A percentile compares a stretch with the other conserved stretches of the same genome.
These are phyloP conservation scores for Sporothrix phasma DNA, from an alignment of 2,329 filamentous ascomycete species.

Conservation along the genomic window DNA sequence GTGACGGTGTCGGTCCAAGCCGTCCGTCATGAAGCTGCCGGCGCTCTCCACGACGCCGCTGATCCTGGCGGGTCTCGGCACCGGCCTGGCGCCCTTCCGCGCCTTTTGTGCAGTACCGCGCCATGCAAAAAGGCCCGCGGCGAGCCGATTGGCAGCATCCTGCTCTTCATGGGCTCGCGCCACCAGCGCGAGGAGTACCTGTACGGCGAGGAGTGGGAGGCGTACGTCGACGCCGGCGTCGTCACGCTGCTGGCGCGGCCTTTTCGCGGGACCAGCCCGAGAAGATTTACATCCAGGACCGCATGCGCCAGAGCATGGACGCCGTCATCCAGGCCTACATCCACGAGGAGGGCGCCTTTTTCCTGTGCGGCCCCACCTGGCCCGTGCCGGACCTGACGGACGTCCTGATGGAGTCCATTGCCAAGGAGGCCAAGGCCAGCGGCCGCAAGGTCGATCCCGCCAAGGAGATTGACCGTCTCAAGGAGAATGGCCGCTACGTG, in stretches of 20 bases:
- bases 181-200: conserved; percentile 98
- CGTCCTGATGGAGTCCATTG: conserved; percentile 88
- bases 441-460: conserved; percentile 74
- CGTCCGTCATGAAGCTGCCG: conserved; percentile 98
- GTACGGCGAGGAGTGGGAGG: conserved; percentile 98
- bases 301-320: conserved; percentile 79
- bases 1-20: conserved; percentile 93
- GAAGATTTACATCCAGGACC: conserved; percentile 99
- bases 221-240: conserved; percentile 88
- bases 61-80: conserved; percentile 98
- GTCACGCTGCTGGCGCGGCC: conserved; percentile 83
- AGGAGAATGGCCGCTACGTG: conserved; percentile 90
- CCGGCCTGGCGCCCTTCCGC: conserved; percentile 95
- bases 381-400: conserved; percentile 93
- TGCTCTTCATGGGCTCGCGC: conserved; percentile 92
- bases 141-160: conserved; percentile 84
- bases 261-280: conserved; percentile 95
- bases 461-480: conserved; percentile 93
- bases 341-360: conserved; percentile 81
- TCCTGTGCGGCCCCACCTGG: conserved; percentile 97
- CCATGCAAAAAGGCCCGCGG: conserved; percentile 96
- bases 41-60: conserved; percentile 76
- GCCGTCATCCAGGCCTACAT: conserved; percentile 84
- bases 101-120: conserved; percentile 97
- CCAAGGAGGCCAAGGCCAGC: conserved; percentile 55